Percentiles rank a stretch among this genome's conserved stretches.
Evolutionary conservation across 2,329 filamentous ascomycete genomes (phyloP).

Genomic region (Aspergillus sp.): DNA sequence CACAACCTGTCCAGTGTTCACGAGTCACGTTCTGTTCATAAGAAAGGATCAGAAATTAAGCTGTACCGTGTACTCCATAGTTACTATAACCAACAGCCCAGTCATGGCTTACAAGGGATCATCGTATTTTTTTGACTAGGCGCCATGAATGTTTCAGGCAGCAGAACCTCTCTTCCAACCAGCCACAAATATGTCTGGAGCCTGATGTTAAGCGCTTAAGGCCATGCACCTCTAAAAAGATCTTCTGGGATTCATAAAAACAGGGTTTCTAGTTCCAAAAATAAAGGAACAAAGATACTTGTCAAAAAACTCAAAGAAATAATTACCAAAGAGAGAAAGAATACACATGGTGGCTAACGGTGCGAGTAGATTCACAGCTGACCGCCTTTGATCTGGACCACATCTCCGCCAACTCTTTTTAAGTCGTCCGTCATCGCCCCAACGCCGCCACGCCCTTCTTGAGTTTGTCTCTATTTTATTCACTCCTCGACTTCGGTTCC

Average conservation of each 20-base stretch:
- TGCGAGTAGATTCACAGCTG: background rate
- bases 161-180: background rate
- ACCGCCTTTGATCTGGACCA: constrained; percentile 17
- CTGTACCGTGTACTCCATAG: too few relatives aligned
- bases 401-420: constrained; percentile 19
- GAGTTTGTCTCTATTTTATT: constrained; percentile 5
- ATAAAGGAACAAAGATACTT: background rate
- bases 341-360: too few relatives aligned
- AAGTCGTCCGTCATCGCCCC: constrained; percentile 11
- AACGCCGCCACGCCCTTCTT: constrained; percentile 19
- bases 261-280: background rate
- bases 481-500: background rate
- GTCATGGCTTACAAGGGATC: background rate
- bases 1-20: too few relatives aligned
- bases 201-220: too few relatives aligned
- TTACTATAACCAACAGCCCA: too few relatives aligned
- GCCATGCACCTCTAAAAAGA: background rate
- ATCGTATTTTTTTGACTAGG: too few relatives aligned
- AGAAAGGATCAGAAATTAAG: too few relatives aligned
- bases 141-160: constrained; percentile 2
- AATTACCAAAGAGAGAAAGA: background rate
- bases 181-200: background rate
- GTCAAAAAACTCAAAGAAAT: background rate
- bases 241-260: background rate
- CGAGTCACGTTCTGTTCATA: too few relatives aligned